Evolutionary conservation across 2,329 filamentous ascomycete genomes (phyloP), one percentile per base, ranked within the genome.

Genomic region (Xylaria digitata): DNA sequence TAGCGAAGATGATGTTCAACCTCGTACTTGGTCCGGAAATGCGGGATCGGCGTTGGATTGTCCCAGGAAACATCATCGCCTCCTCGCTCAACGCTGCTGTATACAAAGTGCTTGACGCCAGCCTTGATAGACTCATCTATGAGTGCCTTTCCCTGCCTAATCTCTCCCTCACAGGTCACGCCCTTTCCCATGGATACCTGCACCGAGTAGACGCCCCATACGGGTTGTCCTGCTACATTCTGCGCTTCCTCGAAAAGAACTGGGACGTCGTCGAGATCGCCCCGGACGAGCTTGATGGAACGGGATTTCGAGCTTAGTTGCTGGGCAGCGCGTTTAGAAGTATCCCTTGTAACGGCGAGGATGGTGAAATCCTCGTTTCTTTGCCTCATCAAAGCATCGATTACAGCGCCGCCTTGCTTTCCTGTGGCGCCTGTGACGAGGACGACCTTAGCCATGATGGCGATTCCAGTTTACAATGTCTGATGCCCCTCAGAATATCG

Each of bases 131-230:
- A 81, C n/a, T 82, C 85, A 65, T 90, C 85, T 62, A 90, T 80
- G 7, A 92, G 78, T 0, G 78, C 81, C 46, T 83, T 88, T 60
- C 88, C 89, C 75, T 91, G 87, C 0, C 43, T 50, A 6, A 78
- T 70, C 66, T 83, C 80, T n/a, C 73, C 70, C 45, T 79, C 75
- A 8, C 79, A 34, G 0, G 76, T 76, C 19, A 84, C 75, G 26
- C 75, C 76, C 26, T 76, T 75, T 9, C 78, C 79, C 65, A 77
- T 68, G 2, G 78, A 77, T 34, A 77, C 74, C 61, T 81, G 78
- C 6, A 91, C 87, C 23, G 84, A 87, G 77, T 86, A 91, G 6
- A 90, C 87, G 3, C 87, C 87, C 83, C 85, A 87, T 63, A 89
- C 82, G 1, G 81, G 73, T 15, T 69, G 53, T 13, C 65, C 43